Evolutionary conservation across 352 stramenopile genomes (phyloP), one percentile per base, ranked within the genome.

Genomic region (Globisporangium carolinianum): DNA sequence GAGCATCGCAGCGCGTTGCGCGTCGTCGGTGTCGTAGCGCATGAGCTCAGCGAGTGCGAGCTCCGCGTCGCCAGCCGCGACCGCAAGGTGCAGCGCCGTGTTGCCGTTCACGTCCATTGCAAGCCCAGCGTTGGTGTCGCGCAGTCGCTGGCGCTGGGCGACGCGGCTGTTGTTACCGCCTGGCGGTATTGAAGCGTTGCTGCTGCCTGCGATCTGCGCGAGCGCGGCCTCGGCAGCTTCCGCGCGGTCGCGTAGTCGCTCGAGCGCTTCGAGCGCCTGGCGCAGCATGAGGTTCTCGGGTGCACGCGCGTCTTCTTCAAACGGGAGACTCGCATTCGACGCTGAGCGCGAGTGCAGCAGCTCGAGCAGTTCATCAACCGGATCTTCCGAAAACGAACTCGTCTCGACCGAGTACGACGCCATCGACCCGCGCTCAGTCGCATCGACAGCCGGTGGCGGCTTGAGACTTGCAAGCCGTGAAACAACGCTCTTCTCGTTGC

Each of bases 181-280:
- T 32, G 24, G 24, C 24, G 24, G 24, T 32, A 32, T 32, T 3
- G 24, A 32, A 32, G 24, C 24, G 51, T 3, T 12, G n/a, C 48
- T 17, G 18, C 12, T 11, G 32, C 24, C 41, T 53, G 51, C 42
- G 37, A 77, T 61, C 48, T 72, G 67, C 32, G 65, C 67, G 5
- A 89, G 49, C 6, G 79, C 79, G 18, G 79, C 76, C 66, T 89
- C 79, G 39, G 79, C 79, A 17, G 65, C 73, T 57, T 85, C 79
- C 18, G 79, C 79, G n/a, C 79, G 73, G 36, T 71, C 65, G 55
- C 79, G 75, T 47, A 89, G 71, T 12, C 71, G 61, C 41, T 89
- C 76, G 17, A 89, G 52, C 50, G 87, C 79, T 18, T 55, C 68
- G 1, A 87, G 57, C 15, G 76, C 79, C 37, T 75, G 75, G 11